Base-by-base conservation (phyloP, 495 filamentous ascomycete genomes). In the Hypoxylon rickii region DNA sequence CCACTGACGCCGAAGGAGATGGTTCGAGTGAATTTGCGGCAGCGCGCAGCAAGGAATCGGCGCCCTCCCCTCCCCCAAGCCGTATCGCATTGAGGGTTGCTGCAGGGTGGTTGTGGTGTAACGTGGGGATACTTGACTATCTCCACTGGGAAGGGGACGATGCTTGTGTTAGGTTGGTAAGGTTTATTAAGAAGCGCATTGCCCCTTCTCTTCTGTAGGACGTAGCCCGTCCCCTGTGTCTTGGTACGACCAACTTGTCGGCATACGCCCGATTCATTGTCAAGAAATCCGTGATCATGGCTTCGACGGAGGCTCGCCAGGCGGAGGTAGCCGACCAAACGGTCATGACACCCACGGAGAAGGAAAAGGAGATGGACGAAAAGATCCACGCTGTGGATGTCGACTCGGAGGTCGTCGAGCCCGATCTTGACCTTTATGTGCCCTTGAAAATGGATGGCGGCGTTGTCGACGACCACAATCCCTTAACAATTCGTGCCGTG, bases 401-500 rank as follows among this genome's bases (percentile, higher is more conserved):
- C 39, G 65, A 64, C 17, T 49, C 45, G 1, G 64, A 70, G 44
- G 38, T 53, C 8, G 49, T 59, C 21, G 69, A 74, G 50, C 68
- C 72, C 46, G 71, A 73, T 7, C 70, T 78, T 29, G 79, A 79
- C 52, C 71, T 74, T 4, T 79, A 76, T 55, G 59, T 68, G 32
- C 80, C 80, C 20, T 70, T 83, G 47, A 65, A 68, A 24, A 69
- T 78, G 64, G 76, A 77, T 5, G 63, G 70, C 4, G 59, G 64
- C 34, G 69, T 79, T 10, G 63, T 72, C 3, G 58, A 73, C 18
- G 78, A 83, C 45, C 43, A 63, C 5, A 66, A 78, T 48, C 83
- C 83, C 22, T 59, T 88, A 29, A 86, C 83, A 24, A 29, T 83
- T 53, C 74, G 85, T 19, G 82, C 83, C 32, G 63, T 87, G 24